Percentiles rank a stretch among this genome's conserved stretches.
phyloP scores from a whole-genome alignment of 768 basidiomycete species.

The Kwoniella botswanensis region DNA sequence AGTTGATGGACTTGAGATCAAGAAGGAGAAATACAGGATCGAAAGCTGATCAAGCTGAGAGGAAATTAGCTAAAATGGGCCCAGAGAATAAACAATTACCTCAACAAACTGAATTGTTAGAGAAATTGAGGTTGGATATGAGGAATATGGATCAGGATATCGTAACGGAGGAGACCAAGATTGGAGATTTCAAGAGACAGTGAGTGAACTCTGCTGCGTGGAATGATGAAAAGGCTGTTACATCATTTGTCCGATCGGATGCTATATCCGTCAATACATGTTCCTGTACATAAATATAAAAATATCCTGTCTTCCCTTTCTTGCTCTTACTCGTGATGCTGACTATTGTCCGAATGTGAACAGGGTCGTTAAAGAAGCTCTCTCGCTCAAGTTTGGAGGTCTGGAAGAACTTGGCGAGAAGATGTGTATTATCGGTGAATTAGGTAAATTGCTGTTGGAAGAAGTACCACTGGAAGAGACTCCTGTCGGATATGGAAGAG shows the following conservation, averaged over 20 bases:
- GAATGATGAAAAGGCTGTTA: no score
- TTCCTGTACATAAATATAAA: no score
- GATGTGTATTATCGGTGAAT: slow-evolving; percentile 67
- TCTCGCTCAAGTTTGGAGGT: slow-evolving; percentile 86
- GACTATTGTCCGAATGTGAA: no score
- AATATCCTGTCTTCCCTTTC: no score
- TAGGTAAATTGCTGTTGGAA: slow-evolving; percentile 64
- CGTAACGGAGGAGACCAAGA: slow-evolving; percentile 74
- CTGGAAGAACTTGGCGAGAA: slow-evolving; percentile 83
- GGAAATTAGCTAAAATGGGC: slow-evolving; percentile 86
- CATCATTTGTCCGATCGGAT: no score
- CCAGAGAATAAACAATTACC: slow-evolving; percentile 83
- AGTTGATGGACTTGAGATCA: slow-evolving; percentile 74
- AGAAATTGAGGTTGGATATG: slow-evolving; percentile 76
- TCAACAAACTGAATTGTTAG: slow-evolving; percentile 73
- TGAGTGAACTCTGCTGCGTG: no score
- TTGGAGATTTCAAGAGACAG: slow-evolving; percentile 81
- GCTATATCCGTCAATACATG: no score
- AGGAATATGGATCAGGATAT: slow-evolving; percentile 76
- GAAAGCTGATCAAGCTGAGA: slow-evolving; percentile 82
- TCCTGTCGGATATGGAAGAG: slow-evolving; percentile 76
- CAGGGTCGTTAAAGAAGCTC: slow-evolving; percentile 72
- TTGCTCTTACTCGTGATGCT: no score
- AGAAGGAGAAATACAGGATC: slow-evolving; percentile 69
- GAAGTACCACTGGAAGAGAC: slow-evolving; percentile 82